Evolutionary conservation across 331 rosid species (phyloP).

Genomic region (Malus hybrid): DNA sequence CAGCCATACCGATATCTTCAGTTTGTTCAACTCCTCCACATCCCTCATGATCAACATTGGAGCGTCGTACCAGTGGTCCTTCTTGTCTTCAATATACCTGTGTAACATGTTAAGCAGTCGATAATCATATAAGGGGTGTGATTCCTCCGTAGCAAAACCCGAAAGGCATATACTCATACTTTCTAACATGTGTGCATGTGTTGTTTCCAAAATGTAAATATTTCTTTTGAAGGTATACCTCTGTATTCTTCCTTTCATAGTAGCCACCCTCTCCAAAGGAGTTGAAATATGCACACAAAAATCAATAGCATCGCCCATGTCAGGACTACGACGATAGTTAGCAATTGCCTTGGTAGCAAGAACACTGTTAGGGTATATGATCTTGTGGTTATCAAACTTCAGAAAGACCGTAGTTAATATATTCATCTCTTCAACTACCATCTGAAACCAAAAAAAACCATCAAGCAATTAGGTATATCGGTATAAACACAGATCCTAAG

Average conservation of each 20-base stretch:
- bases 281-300: slow-evolving; percentile 29
- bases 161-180: not conserved
- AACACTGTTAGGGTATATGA: slow-evolving; percentile 28
- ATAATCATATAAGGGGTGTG: not conserved
- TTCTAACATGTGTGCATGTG: not conserved
- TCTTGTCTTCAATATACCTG: slow-evolving; percentile 25
- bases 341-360: slow-evolving; percentile 29
- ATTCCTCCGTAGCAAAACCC: not conserved
- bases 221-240: not conserved
- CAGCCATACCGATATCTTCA: slow-evolving; percentile 26
- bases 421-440: slow-evolving; percentile 45
- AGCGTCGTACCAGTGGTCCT: slow-evolving; percentile 24
- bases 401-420: slow-evolving; percentile 35
- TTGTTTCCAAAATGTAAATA: no score
- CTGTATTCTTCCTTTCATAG: slow-evolving; percentile 16
- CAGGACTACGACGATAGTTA: slow-evolving; percentile 33
- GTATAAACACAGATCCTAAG: not conserved
- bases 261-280: slow-evolving; percentile 19
- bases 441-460: slow-evolving; percentile 13
- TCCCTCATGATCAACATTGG: slow-evolving; percentile 24
- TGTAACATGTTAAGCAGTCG: not conserved
- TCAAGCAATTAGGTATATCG: not conserved
- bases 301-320: slow-evolving; percentile 29
- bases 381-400: slow-evolving; percentile 34
- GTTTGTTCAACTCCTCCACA: slow-evolving; percentile 25